Conservation (phyloP, 768 basidiomycete genomes). For the Boletellus ananas region DNA sequence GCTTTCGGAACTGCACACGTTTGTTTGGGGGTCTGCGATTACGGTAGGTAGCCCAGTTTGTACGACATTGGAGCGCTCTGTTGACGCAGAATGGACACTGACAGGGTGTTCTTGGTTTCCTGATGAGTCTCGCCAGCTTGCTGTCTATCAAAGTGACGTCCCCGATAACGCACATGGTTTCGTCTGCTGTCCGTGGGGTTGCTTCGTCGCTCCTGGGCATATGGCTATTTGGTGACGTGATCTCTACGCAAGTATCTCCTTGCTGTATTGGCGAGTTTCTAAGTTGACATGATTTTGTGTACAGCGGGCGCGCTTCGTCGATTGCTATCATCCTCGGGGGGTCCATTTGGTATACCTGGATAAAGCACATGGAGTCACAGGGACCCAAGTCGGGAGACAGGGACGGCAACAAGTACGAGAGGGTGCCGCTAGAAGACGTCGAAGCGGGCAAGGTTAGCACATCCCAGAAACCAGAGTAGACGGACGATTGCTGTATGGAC, state of each 20-base stretch:
- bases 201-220: slow-evolving; percentile 82
- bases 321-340: slow-evolving; percentile 79
- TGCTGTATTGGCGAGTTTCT: neutral
- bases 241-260: slow-evolving; percentile 59
- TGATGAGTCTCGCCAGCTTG: slow-evolving; percentile 91
- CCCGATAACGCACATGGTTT: slow-evolving; percentile 97
- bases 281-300: slow-evolving; percentile 1
- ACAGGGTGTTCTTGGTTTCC: slow-evolving; percentile 83
- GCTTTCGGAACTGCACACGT: slow-evolving; percentile 53
- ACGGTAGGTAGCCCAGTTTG: slow-evolving; percentile 48
- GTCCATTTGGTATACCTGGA: slow-evolving; percentile 85
- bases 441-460: slow-evolving; percentile 43
- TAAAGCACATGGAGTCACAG: slow-evolving; percentile 71
- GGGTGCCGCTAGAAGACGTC: slow-evolving; percentile 59
- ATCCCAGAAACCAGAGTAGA: slow-evolving; percentile 30
- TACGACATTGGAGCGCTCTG: neutral
- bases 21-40: slow-evolving; percentile 74
- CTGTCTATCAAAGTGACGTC: slow-evolving; percentile 97
- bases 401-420: slow-evolving; percentile 46
- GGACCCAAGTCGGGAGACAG: slow-evolving; percentile 29
- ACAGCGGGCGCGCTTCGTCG: slow-evolving; percentile 75
- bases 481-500: neutral
- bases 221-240: slow-evolving; percentile 76
- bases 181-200: slow-evolving; percentile 92
- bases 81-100: neutral